A percentile compares a stretch with the other conserved stretches of the same genome.
Conservation (phyloP, 345 rosid genomes). For the Triadica sebifera region DNA sequence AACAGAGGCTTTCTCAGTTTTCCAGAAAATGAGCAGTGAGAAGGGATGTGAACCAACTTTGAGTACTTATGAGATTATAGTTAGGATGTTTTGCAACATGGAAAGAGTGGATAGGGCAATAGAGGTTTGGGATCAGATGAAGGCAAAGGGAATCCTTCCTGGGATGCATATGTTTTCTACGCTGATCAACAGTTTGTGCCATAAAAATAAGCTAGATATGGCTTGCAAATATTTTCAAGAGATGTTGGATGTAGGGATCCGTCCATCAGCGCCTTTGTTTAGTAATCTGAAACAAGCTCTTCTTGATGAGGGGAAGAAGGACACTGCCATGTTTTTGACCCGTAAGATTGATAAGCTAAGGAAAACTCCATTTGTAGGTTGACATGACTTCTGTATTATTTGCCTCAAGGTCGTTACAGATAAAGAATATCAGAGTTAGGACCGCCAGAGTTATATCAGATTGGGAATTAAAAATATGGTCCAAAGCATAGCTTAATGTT, state of each 20-base stretch:
- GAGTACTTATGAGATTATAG: constrained; percentile 76
- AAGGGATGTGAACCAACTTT: constrained; percentile 52
- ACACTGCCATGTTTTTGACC: constrained; percentile 41
- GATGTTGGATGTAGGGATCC: constrained; percentile 83
- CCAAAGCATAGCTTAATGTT: background rate
- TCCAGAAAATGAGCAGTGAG: constrained; percentile 47
- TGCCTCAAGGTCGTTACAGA: too few relatives aligned
- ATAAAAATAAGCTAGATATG: constrained; percentile 56
- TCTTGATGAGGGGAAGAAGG: constrained; percentile 54
- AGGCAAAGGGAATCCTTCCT: constrained; percentile 66
- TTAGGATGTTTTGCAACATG: constrained; percentile 80
- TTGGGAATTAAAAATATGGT: background rate
- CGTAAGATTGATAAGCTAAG: constrained; percentile 62
- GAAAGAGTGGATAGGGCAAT: constrained; percentile 62
- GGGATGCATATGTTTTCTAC: constrained; percentile 87
- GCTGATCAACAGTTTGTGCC: constrained; percentile 56
- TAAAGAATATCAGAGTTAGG: background rate
- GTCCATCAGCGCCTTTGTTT: constrained; percentile 72
- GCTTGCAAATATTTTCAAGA: constrained; percentile 82
- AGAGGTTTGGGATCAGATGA: constrained; percentile 73
- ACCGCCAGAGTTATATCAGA: background rate
- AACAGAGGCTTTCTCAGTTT: constrained; percentile 54
- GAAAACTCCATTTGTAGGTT: constrained; percentile 50
- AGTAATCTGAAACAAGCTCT: constrained; percentile 74
- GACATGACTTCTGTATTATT: background rate